These are phyloP conservation scores for Chrysochromulina tobinii DNA, from an alignment of 78 protist genomes.

Conservation along the genomic window DNA sequence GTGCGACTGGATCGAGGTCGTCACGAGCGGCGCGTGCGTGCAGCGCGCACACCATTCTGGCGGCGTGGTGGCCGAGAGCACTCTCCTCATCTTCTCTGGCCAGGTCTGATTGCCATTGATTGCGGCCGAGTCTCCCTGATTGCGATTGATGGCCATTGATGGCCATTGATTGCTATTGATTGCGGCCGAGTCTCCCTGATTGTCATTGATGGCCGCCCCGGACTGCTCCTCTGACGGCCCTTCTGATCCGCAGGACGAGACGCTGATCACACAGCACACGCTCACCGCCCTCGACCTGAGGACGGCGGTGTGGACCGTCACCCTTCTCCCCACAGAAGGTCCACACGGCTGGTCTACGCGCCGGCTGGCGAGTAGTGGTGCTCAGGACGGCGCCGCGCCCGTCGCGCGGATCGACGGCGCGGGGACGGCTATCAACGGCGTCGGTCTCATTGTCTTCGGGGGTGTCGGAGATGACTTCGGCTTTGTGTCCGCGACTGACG, in stretches of 20 bases:
- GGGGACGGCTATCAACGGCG: background rate
- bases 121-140: too few species aligned
- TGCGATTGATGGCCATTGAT: too few species aligned
- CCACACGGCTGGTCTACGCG: too few species aligned
- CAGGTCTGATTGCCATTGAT: background rate
- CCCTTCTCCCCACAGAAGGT: background rate
- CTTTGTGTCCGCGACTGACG: background rate
- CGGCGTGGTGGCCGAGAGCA: background rate
- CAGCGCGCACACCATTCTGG: background rate
- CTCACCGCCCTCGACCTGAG: background rate
- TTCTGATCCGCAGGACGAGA: background rate
- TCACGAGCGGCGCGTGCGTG: background rate
- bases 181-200: too few species aligned
- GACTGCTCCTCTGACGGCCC: too few species aligned
- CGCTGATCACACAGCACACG: background rate
- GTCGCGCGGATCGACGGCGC: background rate
- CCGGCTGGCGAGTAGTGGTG: too few species aligned
- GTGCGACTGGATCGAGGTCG: background rate
- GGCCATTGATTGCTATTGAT: too few species aligned
- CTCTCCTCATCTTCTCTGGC: background rate
- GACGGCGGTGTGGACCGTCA: background rate
- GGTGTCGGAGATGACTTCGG: background rate
- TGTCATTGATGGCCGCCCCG: too few species aligned
- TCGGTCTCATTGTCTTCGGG: background rate
- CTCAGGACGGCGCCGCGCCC: background rate